Evolutionary conservation across 495 filamentous ascomycete species (phyloP).

Genomic region (Penicillium canescens): DNA sequence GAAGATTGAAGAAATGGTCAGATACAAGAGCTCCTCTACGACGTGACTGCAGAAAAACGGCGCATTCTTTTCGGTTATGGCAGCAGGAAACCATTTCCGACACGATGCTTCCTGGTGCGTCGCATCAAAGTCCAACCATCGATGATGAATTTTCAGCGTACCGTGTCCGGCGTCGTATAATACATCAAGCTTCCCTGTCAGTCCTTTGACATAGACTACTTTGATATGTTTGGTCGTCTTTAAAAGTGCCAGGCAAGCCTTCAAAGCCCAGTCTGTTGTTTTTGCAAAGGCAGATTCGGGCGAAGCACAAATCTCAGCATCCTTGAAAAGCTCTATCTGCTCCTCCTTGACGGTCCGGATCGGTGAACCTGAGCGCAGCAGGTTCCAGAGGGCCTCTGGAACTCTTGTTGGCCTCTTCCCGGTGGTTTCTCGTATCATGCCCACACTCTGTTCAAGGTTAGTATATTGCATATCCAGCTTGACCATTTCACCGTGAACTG

Average conservation of each 20-base stretch:
- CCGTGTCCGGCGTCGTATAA: neutral
- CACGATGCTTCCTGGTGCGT: neutral
- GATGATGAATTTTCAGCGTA: neutral
- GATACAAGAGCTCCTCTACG: conserved; percentile 1
- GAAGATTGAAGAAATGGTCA: neutral
- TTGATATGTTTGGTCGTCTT: neutral
- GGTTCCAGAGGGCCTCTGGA: no score
- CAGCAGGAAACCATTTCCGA: neutral
- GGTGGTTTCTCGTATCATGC: no score
- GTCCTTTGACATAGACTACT: conserved; percentile 1
- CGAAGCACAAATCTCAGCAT: neutral
- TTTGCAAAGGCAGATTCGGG: neutral
- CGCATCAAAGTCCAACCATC: conserved; percentile 3
- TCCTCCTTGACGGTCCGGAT: neutral
- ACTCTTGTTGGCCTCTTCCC: no score
- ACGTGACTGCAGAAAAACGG: neutral
- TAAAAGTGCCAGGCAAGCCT: conserved; percentile 1
- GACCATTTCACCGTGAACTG: no score
- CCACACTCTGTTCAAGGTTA: no score
- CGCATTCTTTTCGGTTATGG: no score
- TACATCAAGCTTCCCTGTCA: neutral
- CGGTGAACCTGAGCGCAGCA: no score
- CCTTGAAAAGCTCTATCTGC: neutral
- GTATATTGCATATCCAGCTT: no score
- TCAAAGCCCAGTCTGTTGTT: neutral